A percentile compares a stretch with the other conserved stretches of the same genome.
Conservation (phyloP, 2,329 filamentous ascomycete species). For the Penicillium sclerotigenum region DNA sequence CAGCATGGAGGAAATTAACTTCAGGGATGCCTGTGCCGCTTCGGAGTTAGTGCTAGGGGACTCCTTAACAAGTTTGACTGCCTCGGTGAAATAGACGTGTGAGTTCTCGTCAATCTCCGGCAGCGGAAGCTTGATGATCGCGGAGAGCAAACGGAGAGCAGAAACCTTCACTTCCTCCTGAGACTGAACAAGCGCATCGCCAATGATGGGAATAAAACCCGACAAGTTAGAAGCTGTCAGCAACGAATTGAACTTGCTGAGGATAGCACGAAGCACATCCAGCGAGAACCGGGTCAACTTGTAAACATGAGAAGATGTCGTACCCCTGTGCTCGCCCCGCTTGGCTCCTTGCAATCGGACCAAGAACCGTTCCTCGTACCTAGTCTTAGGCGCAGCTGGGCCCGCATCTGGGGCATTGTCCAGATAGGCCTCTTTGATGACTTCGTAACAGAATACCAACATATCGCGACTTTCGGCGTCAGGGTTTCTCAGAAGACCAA, state of each 20-base stretch:
- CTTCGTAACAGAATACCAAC: slow-evolving; percentile 91
- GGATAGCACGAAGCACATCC: slow-evolving; percentile 78
- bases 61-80: slow-evolving; percentile 73
- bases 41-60: slow-evolving; percentile 78
- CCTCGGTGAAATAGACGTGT: slow-evolving; percentile 79
- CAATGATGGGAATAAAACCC: slow-evolving; percentile 84
- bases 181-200: slow-evolving; percentile 76
- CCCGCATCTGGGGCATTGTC: slow-evolving; percentile 49
- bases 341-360: slow-evolving; percentile 73
- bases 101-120: slow-evolving; percentile 65
- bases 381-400: slow-evolving; percentile 25
- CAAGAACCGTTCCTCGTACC: slow-evolving; percentile 60
- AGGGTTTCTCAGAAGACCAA: slow-evolving; percentile 78
- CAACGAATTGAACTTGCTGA: slow-evolving; percentile 80
- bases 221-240: slow-evolving; percentile 74
- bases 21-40: slow-evolving; percentile 80
- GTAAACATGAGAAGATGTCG: slow-evolving; percentile 74
- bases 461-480: slow-evolving; percentile 75
- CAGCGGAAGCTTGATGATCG: slow-evolving; percentile 81
- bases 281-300: slow-evolving; percentile 86
- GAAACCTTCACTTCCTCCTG: slow-evolving; percentile 93
- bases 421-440: slow-evolving; percentile 82
- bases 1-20: slow-evolving; percentile 79
- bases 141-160: slow-evolving; percentile 77
- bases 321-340: slow-evolving; percentile 67